Conservation (phyloP, 805 yeast species). For the Yamadazyma paraphyllophila region DNA sequence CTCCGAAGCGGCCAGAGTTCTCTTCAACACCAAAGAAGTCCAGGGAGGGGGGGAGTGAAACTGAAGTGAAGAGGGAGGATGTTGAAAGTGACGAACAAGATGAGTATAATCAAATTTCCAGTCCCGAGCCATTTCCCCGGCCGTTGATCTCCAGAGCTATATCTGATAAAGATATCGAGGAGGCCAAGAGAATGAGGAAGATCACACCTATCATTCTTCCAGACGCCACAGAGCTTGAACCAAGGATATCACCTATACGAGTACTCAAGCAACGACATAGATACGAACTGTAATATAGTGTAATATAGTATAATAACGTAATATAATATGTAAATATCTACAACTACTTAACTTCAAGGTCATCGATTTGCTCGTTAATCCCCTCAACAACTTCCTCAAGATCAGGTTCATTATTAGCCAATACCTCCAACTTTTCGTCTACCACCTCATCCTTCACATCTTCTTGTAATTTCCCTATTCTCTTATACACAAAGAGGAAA, state of each 20-base stretch:
- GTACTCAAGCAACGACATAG: constrained; percentile 25
- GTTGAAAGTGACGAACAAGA: neutral
- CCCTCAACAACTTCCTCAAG: constrained; percentile 17
- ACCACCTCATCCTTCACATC: neutral
- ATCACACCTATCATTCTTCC: constrained; percentile 40
- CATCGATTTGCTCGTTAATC: constrained; percentile 24
- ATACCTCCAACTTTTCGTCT: constrained; percentile 4
- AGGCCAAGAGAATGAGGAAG: constrained; percentile 32
- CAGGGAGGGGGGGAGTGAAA: too few relatives aligned
- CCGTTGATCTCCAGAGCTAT: constrained; percentile 1
- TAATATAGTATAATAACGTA: neutral
- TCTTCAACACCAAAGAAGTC: constrained; percentile 7
- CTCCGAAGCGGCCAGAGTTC: constrained; percentile 15
- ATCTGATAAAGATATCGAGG: constrained; percentile 20
- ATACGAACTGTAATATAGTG: constrained; percentile 1
- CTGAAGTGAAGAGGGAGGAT: neutral
- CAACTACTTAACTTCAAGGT: constrained; percentile 12
- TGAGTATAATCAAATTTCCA: neutral
- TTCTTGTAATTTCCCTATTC: constrained; percentile 14
- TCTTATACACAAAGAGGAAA: constrained; percentile 29
- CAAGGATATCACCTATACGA: constrained; percentile 30
- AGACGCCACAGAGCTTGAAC: constrained; percentile 20
- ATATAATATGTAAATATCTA: neutral
- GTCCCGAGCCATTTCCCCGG: constrained; percentile 1
- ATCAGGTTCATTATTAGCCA: constrained; percentile 12